Evolutionary conservation across 2,329 filamentous ascomycete genomes (phyloP), one percentile per base, ranked within the genome.

Genomic region (Paecilomyces sp.): DNA sequence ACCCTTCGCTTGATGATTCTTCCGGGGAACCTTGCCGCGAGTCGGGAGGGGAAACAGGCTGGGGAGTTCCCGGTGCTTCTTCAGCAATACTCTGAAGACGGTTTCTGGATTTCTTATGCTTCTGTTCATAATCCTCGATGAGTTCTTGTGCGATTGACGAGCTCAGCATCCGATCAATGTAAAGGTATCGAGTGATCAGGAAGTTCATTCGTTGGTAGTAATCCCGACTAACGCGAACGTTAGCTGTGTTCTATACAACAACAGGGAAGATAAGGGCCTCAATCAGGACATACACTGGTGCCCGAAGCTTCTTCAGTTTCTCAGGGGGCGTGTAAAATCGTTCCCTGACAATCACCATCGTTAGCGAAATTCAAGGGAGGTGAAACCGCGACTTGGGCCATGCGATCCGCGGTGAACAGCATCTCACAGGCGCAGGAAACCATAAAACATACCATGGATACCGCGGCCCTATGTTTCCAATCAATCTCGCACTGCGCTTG

Each of bases 151-250:
- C 92, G n/a, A 96, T 84, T 31, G 91, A 92, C 8, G 91, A 96
- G 75, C 96, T 92, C 62, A 97, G 83, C 59, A 97, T 80, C 57
- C 88, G 85, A 75, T 97, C 93, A 67, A 97, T 96, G 73, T 95
- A 97, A 63, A 95, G 81, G 73, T 97, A 97, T 72, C 96, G 89
- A 73, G 94, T 90, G 61, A 97, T 86, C 52, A 97, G 81, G 66
- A 88, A 87, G 76, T 97, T 97, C 70, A 88, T 93, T 52, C 90
- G 86, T 79, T 95, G 88, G 70, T 97, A 96, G 77, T 96, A 97
- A 69, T 88, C 71, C 54, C 92, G 89, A 61, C 85, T 88, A 63
- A 12, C 22, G 8, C n/a, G 52, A 58, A 6, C 11, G 36, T 51
- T 13, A 57, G 58, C 50, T 25, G 25, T n/a, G 12, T 3, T 24